phyloP scores from a whole-genome alignment of 2,329 filamentous ascomycete genomes.

The Calcarisporium arbuscula region DNA sequence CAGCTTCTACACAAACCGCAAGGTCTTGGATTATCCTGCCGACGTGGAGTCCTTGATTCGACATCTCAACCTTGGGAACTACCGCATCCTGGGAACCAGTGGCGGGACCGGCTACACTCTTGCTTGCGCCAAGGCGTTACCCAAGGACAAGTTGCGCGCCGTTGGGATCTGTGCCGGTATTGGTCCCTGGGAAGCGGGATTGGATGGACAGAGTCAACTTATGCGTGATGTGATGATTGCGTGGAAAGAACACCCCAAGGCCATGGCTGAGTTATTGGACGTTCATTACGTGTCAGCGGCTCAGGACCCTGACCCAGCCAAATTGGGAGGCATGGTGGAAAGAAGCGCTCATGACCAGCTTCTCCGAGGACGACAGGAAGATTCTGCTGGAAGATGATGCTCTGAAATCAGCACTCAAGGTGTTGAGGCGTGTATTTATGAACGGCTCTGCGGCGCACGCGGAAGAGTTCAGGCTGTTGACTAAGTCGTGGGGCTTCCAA shows the following conservation, averaged over 20 bases:
- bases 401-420: background rate
- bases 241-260: no score
- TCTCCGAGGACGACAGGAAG: no score
- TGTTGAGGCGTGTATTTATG: conserved; percentile 23
- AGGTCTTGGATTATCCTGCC: conserved; percentile 24
- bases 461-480: conserved; percentile 23
- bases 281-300: no score
- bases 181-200: conserved; percentile 28
- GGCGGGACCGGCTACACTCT: conserved; percentile 31
- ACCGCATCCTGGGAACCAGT: conserved; percentile 27
- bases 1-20: conserved; percentile 23
- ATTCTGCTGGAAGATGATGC: background rate
- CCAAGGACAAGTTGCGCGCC: conserved; percentile 21
- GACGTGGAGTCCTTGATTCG: conserved; percentile 25
- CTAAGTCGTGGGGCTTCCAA: conserved; percentile 22
- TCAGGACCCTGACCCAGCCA: no score
- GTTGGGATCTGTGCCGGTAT: conserved; percentile 30
- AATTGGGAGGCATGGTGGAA: no score
- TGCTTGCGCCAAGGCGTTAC: conserved; percentile 24
- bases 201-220: no score
- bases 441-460: conserved; percentile 19
- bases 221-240: no score
- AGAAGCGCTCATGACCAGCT: no score
- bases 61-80: conserved; percentile 16
- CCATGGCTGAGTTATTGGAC: no score